A percentile compares a stretch with the other conserved stretches of the same genome.
phyloP scores from a whole-genome alignment of 2,329 filamentous ascomycete genomes.

The Cadophora malorum region DNA sequence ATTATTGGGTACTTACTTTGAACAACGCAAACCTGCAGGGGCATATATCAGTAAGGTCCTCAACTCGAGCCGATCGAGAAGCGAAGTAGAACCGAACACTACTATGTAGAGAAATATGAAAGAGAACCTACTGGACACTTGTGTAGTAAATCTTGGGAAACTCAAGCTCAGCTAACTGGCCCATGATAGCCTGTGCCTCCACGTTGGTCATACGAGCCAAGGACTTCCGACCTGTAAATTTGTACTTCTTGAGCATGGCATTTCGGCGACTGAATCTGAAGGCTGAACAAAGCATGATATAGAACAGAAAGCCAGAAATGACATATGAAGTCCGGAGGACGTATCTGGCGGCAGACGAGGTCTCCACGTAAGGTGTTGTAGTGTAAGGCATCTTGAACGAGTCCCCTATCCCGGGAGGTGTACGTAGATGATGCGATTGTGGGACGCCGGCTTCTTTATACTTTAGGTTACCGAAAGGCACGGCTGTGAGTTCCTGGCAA shows the following conservation, averaged over 20 bases:
- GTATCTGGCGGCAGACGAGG: background rate
- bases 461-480: too few relatives aligned
- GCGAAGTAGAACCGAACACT: background rate
- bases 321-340: constrained; percentile 22
- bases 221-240: constrained; percentile 53
- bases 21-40: constrained; percentile 50
- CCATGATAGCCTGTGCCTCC: constrained; percentile 58
- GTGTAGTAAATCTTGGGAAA: constrained; percentile 60
- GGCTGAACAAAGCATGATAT: constrained; percentile 34
- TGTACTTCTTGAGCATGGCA: constrained; percentile 49
- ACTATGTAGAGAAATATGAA: too few relatives aligned
- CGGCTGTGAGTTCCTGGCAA: background rate
- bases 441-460: too few relatives aligned
- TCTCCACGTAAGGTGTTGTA: background rate
- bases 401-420: background rate
- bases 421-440: too few relatives aligned
- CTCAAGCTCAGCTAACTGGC: constrained; percentile 54
- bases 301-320: constrained; percentile 21
- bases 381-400: constrained; percentile 1
- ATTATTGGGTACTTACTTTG: constrained; percentile 49
- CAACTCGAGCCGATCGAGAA: too few relatives aligned
- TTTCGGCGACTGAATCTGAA: constrained; percentile 50
- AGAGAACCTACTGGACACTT: constrained; percentile 56
- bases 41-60: background rate
- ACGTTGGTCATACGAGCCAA: constrained; percentile 59